phyloP scores from a whole-genome alignment of 352 stramenopile genomes.

The Phytophthora cactorum region DNA sequence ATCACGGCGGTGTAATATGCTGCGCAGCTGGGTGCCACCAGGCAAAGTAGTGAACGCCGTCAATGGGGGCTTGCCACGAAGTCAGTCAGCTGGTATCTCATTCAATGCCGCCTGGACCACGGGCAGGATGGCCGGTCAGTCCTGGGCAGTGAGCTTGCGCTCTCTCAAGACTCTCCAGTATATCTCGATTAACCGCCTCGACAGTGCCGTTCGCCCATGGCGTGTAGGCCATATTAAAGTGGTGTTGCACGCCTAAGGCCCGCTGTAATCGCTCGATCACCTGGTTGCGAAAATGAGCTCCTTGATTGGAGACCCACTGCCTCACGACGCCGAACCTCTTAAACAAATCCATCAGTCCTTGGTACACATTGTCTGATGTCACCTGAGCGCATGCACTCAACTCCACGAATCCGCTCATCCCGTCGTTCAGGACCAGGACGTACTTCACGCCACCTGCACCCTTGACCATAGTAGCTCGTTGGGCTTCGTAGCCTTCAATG shows the following conservation, averaged over 20 bases:
- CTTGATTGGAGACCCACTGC: constrained; percentile 15
- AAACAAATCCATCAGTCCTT: constrained; percentile 7
- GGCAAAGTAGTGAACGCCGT: constrained; percentile 25
- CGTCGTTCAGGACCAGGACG: constrained; percentile 38
- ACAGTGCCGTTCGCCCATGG: constrained; percentile 12
- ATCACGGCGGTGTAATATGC: constrained; percentile 7
- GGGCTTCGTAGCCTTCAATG: constrained; percentile 29
- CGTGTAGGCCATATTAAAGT: constrained; percentile 11
- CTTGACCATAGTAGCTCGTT: constrained; percentile 39
- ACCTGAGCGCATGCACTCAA: constrained; percentile 9
- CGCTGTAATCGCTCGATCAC: neutral
- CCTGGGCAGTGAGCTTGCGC: neutral
- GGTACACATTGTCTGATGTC: neutral
- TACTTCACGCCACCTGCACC: constrained; percentile 21
- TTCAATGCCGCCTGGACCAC: neutral
- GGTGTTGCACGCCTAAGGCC: neutral
- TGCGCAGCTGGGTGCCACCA: constrained; percentile 1
- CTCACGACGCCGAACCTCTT: constrained; percentile 9
- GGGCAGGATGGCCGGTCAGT: neutral
- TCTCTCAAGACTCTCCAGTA: neutral
- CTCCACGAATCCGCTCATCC: constrained; percentile 32
- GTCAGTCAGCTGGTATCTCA: neutral
- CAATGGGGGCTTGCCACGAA: constrained; percentile 3
- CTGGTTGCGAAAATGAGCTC: neutral
- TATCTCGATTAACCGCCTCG: constrained; percentile 7